Evolutionary conservation across 2,329 filamentous ascomycete species (phyloP).

Genomic region (Penicillium sp.): DNA sequence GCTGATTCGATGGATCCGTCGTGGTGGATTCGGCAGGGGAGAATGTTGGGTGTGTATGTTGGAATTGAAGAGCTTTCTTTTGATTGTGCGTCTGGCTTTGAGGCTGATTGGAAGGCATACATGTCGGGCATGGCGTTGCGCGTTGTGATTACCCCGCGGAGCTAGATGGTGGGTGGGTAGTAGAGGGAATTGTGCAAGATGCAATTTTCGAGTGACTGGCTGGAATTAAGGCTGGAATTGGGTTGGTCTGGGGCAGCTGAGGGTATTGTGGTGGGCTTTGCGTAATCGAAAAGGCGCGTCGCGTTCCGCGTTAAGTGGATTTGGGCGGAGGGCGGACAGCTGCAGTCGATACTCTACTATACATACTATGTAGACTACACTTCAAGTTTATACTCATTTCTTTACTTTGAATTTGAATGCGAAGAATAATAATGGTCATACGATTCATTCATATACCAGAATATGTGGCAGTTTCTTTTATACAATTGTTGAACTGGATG

Average conservation of each 20-base stretch:
- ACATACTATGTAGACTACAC: not conserved
- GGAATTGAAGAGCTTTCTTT: constrained; percentile 19
- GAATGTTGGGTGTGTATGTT: constrained; percentile 67
- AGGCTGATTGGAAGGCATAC: constrained; percentile 40
- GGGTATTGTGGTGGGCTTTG: not conserved
- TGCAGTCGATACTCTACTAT: too few relatives aligned
- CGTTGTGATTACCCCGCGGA: not conserved
- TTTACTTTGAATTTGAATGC: not conserved
- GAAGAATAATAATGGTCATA: not conserved
- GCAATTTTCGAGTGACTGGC: not conserved
- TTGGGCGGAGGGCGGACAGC: not conserved
- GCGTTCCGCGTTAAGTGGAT: constrained; percentile 38
- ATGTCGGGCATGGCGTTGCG: constrained; percentile 31
- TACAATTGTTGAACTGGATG: constrained; percentile 16
- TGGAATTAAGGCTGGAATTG: not conserved
- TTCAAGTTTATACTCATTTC: not conserved
- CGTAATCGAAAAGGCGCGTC: constrained; percentile 29
- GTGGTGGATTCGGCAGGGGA: constrained; percentile 81
- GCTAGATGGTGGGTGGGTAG: not conserved
- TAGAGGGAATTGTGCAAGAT: not conserved
- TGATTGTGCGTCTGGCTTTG: constrained; percentile 24
- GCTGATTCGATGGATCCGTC: constrained; percentile 70
- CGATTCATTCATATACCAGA: not conserved
- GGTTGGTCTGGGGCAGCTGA: not conserved
- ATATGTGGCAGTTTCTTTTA: constrained; percentile 5